A percentile compares a stretch with the other conserved stretches of the same genome.
These are phyloP conservation scores for Blastobotrys chiropterorum DNA, from an alignment of 805 yeast genomes.

Conservation along the genomic window DNA sequence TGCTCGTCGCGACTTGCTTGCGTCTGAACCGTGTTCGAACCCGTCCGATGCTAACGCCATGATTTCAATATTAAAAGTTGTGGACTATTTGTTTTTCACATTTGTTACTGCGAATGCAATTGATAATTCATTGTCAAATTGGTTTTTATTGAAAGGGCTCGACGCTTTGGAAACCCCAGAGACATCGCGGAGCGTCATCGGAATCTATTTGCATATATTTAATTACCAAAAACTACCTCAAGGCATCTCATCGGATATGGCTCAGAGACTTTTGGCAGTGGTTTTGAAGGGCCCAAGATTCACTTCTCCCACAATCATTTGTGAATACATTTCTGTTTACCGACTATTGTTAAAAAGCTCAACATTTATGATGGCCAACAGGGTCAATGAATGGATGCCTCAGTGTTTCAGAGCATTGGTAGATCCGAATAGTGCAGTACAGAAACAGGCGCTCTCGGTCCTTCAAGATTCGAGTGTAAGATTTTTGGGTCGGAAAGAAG, in stretches of 20 bases:
- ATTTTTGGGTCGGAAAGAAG: background rate
- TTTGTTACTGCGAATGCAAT: conserved; percentile 13
- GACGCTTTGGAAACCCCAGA: conserved; percentile 13
- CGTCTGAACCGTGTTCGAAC: conserved; percentile 9
- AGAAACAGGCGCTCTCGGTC: conserved; percentile 8
- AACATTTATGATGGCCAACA: conserved; percentile 11
- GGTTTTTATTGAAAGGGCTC: conserved; percentile 17
- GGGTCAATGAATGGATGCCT: conserved; percentile 17
- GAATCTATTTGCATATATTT: conserved; percentile 19
- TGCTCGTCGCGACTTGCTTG: conserved; percentile 17
- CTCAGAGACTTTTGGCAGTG: conserved; percentile 11
- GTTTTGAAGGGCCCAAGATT: conserved; percentile 12
- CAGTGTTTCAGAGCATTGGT: conserved; percentile 8
- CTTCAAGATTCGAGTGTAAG: background rate
- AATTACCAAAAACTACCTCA: conserved; percentile 17
- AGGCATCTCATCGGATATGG: conserved; percentile 13
- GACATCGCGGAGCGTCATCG: conserved; percentile 15
- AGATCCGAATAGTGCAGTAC: conserved; percentile 10
- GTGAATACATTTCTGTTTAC: conserved; percentile 14
- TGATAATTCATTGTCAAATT: conserved; percentile 13
- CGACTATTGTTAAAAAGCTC: conserved; percentile 10
- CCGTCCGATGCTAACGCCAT: conserved; percentile 12
- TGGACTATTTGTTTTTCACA: conserved; percentile 17
- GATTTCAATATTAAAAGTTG: conserved; percentile 15
- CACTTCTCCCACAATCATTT: conserved; percentile 14